Conservation (phyloP, 306 rosid species). For the Bauhinia variegata region DNA sequence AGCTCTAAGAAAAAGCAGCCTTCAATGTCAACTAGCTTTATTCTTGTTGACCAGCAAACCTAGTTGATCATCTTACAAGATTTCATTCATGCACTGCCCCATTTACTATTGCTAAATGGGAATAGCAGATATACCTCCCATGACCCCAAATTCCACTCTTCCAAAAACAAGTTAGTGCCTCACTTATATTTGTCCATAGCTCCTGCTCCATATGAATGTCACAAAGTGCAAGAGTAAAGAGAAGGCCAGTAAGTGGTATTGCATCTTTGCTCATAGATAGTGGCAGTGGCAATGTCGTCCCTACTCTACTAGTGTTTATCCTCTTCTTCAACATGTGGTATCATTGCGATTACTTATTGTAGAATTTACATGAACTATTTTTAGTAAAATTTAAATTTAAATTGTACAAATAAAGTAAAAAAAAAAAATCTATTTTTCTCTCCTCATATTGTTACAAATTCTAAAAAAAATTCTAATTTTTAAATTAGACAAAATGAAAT, state of each 20-base stretch:
- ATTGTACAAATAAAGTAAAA: too few relatives aligned
- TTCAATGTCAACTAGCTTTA: conserved; percentile 22
- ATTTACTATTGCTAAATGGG: too few relatives aligned
- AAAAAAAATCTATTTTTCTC: too few relatives aligned
- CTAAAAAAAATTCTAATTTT: too few relatives aligned
- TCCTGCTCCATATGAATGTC: background rate
- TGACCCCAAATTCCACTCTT: too few relatives aligned
- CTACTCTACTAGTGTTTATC: conserved; percentile 18
- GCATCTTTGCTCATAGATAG: conserved; percentile 12
- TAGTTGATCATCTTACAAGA: too few relatives aligned
- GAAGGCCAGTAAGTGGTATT: conserved; percentile 11
- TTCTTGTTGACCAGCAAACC: conserved; percentile 21
- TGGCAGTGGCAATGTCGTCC: background rate
- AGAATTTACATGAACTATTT: too few relatives aligned
- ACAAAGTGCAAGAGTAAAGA: background rate
- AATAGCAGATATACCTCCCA: too few relatives aligned
- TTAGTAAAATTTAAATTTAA: too few relatives aligned
- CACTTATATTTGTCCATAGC: background rate
- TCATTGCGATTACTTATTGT: too few relatives aligned
- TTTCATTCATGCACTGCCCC: conserved; percentile 8
- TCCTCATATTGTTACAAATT: too few relatives aligned
- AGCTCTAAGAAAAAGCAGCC: background rate
- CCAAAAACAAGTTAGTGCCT: conserved; percentile 2
- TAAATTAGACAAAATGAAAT: too few relatives aligned
- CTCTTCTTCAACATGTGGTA: conserved; percentile 17